phyloP scores from a whole-genome alignment of 139 green algal genomes.

The Chlorella sp. region DNA sequence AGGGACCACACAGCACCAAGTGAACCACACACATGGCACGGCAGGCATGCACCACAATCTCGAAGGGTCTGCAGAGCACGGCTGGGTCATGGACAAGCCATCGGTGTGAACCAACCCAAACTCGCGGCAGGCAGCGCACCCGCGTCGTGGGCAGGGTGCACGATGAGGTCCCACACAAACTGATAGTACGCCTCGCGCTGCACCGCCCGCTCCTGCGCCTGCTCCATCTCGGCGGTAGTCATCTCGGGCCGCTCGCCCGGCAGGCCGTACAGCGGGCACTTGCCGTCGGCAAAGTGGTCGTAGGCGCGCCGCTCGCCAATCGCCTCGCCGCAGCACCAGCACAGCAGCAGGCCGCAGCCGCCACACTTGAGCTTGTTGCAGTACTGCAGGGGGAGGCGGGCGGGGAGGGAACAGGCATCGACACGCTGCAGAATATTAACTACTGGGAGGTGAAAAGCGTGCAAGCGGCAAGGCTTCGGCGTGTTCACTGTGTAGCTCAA shows the following conservation, averaged over 20 bases:
- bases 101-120: no score
- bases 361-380: not conserved
- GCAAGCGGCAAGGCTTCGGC: not conserved
- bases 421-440: not conserved
- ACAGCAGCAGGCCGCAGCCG: not conserved
- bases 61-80: no score
- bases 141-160: not conserved
- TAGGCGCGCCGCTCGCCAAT: conserved; percentile 1
- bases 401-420: not conserved
- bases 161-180: not conserved
- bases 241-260: not conserved
- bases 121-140: not conserved
- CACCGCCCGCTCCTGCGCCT: not conserved
- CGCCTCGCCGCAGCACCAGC: not conserved
- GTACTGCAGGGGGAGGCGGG: not conserved
- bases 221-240: not conserved
- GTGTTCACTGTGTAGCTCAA: not conserved
- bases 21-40: no score
- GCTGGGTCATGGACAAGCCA: no score
- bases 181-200: not conserved
- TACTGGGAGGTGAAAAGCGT: no score
- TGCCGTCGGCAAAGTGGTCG: not conserved
- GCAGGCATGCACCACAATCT: no score
- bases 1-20: no score
- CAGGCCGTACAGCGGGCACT: not conserved